Evolutionary conservation across 768 basidiomycete genomes (phyloP).

Genomic region (Serendipita sp.): DNA sequence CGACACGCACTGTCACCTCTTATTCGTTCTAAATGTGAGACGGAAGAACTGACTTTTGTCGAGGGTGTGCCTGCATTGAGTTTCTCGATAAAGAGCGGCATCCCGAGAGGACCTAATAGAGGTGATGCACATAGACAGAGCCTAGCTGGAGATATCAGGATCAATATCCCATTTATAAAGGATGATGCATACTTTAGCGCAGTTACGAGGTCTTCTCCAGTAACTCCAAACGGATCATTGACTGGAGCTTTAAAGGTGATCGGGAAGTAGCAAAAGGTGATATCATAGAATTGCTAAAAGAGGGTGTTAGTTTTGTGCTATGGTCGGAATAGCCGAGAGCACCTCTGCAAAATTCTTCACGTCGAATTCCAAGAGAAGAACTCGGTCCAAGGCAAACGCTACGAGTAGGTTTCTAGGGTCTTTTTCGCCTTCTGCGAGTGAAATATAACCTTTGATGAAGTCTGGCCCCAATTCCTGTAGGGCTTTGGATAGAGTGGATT

Average conservation of each 20-base stretch:
- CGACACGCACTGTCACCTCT: not conserved
- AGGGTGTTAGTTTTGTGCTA: not conserved
- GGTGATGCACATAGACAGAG: conserved; percentile 65
- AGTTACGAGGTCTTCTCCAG: conserved; percentile 64
- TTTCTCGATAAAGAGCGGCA: conserved; percentile 86
- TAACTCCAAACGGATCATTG: conserved; percentile 86
- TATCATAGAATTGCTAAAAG: conserved; percentile 71
- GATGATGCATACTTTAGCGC: conserved; percentile 42
- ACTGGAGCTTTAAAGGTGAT: conserved; percentile 92
- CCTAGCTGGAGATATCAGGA: conserved; percentile 22
- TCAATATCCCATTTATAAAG: not conserved
- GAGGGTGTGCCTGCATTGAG: conserved; percentile 62
- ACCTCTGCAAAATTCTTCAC: conserved; percentile 64
- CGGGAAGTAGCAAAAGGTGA: conserved; percentile 96
- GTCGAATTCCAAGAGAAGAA: conserved; percentile 80
- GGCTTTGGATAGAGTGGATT: conserved; percentile 26
- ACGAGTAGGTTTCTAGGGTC: conserved; percentile 88
- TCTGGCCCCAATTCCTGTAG: conserved; percentile 54
- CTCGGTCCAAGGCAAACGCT: conserved; percentile 77
- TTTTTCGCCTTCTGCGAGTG: conserved; percentile 87
- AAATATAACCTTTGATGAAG: conserved; percentile 63
- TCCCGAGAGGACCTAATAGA: conserved; percentile 65
- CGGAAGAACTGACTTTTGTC: conserved; percentile 55
- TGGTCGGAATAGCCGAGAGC: conserved; percentile 14
- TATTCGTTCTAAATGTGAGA: not conserved